These are phyloP conservation scores for Pseudocercospora fijiensis DNA, from an alignment of 2,329 filamentous ascomycete genomes.

Conservation along the genomic window DNA sequence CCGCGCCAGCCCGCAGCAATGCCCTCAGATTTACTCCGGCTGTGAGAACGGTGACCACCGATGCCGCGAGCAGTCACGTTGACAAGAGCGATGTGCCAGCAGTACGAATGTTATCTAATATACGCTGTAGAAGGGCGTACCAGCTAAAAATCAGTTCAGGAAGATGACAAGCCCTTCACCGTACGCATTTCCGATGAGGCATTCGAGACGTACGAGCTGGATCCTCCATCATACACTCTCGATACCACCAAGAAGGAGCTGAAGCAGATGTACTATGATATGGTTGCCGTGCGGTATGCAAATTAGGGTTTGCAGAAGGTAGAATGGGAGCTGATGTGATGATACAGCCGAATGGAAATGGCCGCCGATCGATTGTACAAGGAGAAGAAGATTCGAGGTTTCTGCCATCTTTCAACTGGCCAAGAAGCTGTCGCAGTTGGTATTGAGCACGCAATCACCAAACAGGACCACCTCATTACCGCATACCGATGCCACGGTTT, in stretches of 20 bases:
- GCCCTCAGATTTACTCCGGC: slow-evolving; percentile 39
- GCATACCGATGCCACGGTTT: slow-evolving; percentile 99
- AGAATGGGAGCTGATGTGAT: slow-evolving; percentile 25
- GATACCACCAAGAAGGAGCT: slow-evolving; percentile 95
- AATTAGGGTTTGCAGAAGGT: background rate
- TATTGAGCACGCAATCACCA: slow-evolving; percentile 93
- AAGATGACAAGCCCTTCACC: slow-evolving; percentile 90
- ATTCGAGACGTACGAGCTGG: slow-evolving; percentile 99
- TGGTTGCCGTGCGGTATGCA: slow-evolving; percentile 85
- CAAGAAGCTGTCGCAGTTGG: slow-evolving; percentile 97
- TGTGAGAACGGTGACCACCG: slow-evolving; percentile 81
- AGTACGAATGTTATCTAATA: slow-evolving; percentile 48
- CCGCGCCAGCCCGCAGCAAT: slow-evolving; percentile 35
- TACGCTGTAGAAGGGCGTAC: background rate
- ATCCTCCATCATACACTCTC: slow-evolving; percentile 89
- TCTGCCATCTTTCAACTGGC: slow-evolving; percentile 97
- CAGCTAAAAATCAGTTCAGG: slow-evolving; percentile 53
- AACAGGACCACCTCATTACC: slow-evolving; percentile 91
- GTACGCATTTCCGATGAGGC: slow-evolving; percentile 94
- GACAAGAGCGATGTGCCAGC: slow-evolving; percentile 71
- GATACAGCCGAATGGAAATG: slow-evolving; percentile 94
- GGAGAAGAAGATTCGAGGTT: slow-evolving; percentile 99
- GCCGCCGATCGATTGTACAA: slow-evolving; percentile 98
- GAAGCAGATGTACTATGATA: slow-evolving; percentile 98
- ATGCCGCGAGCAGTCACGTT: slow-evolving; percentile 87